phyloP scores from a whole-genome alignment of 2,329 filamentous ascomycete species.

The Thielaviopsis ethacetica region DNA sequence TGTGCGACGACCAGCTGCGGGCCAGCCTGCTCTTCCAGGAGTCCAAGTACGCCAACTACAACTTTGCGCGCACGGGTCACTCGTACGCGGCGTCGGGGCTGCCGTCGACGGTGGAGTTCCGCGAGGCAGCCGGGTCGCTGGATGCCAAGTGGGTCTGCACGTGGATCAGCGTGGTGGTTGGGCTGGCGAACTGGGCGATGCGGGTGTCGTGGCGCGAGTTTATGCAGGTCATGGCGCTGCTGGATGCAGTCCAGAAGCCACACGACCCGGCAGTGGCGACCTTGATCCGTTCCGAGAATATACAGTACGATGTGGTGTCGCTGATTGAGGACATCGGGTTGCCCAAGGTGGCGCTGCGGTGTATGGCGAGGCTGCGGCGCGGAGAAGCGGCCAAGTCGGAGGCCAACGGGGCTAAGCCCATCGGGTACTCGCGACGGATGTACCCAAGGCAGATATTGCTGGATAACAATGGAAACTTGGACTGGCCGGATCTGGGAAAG shows the following conservation, averaged over 20 bases:
- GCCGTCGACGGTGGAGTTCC: constrained; percentile 21
- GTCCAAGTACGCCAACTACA: constrained; percentile 11
- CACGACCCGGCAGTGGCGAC: background rate
- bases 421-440: no score
- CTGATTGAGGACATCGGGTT: constrained; percentile 21
- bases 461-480: no score
- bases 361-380: background rate
- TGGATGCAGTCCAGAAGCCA: constrained; percentile 13
- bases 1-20: constrained; percentile 15
- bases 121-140: constrained; percentile 21
- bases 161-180: constrained; percentile 21
- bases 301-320: constrained; percentile 21
- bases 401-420: no score
- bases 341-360: constrained; percentile 16
- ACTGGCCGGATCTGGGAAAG: no score
- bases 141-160: constrained; percentile 19
- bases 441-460: no score
- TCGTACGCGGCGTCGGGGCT: background rate
- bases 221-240: constrained; percentile 16
- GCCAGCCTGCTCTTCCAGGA: constrained; percentile 15
- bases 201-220: constrained; percentile 18
- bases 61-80: background rate
- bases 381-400: background rate
- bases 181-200: constrained; percentile 17
- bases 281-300: background rate